Conservation (phyloP, 1,284 basidiomycete genomes). For the Cutaneotrichosporon cutaneum region DNA sequence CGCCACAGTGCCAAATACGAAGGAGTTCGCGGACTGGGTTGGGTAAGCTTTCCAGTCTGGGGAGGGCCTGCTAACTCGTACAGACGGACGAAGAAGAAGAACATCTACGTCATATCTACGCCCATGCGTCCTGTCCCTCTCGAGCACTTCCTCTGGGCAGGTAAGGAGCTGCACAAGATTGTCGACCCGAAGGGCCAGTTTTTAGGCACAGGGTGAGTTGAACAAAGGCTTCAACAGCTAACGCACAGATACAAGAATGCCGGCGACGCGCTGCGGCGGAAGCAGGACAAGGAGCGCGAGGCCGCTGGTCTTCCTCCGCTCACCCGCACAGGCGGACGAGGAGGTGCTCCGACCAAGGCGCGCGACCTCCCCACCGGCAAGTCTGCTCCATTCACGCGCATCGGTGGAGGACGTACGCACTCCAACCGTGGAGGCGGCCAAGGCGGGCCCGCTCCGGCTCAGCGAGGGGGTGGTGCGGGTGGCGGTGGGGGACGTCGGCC, state of each 20-base stretch:
- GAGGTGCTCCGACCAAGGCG: constrained; percentile 58
- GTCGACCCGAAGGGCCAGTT: constrained; percentile 83
- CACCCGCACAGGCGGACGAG: constrained; percentile 74
- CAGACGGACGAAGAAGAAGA: constrained; percentile 98
- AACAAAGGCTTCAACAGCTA: not conserved
- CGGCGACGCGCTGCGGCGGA: constrained; percentile 79
- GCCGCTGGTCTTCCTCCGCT: constrained; percentile 83
- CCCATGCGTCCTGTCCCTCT: constrained; percentile 94
- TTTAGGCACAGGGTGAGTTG: constrained; percentile 65
- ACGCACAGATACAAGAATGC: constrained; percentile 79
- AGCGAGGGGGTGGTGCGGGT: constrained; percentile 55
- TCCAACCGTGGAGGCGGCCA: constrained; percentile 48
- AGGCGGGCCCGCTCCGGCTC: constrained; percentile 32
- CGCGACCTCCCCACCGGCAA: constrained; percentile 48
- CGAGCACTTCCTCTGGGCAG: constrained; percentile 95
- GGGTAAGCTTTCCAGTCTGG: constrained; percentile 63
- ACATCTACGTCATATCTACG: constrained; percentile 98
- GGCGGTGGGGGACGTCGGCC: constrained; percentile 58
- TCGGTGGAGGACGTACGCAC: constrained; percentile 45
- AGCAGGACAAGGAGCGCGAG: constrained; percentile 97
- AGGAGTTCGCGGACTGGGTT: constrained; percentile 99
- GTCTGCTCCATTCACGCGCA: constrained; percentile 41
- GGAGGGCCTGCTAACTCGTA: constrained; percentile 12
- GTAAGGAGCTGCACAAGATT: constrained; percentile 86
- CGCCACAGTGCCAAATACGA: constrained; percentile 96